Conservation (phyloP, 768 basidiomycete genomes). For the Suillus alpinus region DNA sequence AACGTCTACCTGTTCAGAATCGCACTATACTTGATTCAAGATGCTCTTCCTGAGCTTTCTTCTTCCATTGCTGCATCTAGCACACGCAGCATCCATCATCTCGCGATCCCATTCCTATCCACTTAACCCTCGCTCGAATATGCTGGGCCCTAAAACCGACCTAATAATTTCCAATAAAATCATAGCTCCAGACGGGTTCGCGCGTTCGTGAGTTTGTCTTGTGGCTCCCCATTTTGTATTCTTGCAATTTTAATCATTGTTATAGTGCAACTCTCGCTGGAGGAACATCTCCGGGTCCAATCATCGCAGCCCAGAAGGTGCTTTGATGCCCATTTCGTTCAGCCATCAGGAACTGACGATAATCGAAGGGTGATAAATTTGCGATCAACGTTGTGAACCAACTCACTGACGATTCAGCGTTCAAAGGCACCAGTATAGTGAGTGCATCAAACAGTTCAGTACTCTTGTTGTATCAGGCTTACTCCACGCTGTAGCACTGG, state of each 20-base stretch:
- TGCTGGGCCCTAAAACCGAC: not conserved
- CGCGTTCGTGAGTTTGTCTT: not conserved
- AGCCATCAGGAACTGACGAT: not conserved
- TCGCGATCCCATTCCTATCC: not conserved
- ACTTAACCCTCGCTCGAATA: not conserved
- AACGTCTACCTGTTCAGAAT: too few species aligned
- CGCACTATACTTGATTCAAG: not conserved
- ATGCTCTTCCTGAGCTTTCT: not conserved
- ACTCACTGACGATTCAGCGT: conserved; percentile 19
- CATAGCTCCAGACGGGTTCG: not conserved
- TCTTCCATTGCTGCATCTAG: not conserved
- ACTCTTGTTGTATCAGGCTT: not conserved
- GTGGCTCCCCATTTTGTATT: not conserved
- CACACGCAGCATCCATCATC: not conserved
- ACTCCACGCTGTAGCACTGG: conserved; percentile 13
- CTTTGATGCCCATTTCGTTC: not conserved
- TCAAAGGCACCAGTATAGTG: conserved; percentile 18
- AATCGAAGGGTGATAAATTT: conserved; percentile 13
- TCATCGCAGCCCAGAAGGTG: not conserved
- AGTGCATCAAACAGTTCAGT: not conserved
- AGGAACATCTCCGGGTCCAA: not conserved
- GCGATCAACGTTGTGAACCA: conserved; percentile 13
- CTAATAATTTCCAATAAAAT: not conserved
- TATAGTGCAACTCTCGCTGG: not conserved
- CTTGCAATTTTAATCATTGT: not conserved